Conservation (phyloP, 2,329 filamentous ascomycete species). For the Trichoderma afroharzianum region DNA sequence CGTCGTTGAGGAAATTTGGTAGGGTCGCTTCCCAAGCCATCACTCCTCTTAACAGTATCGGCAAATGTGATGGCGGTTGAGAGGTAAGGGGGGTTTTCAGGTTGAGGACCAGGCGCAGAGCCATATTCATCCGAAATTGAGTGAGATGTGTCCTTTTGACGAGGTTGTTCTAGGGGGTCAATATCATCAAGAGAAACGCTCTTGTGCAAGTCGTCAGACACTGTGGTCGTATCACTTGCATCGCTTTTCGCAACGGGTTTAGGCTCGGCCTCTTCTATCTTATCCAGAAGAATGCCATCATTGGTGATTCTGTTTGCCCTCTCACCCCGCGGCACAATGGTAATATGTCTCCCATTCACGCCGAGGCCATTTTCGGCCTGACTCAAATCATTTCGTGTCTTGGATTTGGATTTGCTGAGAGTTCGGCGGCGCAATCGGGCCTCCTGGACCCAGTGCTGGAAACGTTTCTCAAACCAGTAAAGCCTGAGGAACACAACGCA, state of each 20-base stretch:
- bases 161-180: slow-evolving; percentile 4
- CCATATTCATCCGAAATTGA: background rate
- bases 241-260: slow-evolving; percentile 27
- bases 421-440: slow-evolving; percentile 63
- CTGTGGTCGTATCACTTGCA: slow-evolving; percentile 38
- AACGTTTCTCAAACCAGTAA: slow-evolving; percentile 98
- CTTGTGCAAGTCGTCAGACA: slow-evolving; percentile 28
- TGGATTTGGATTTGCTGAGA: slow-evolving; percentile 58
- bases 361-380: slow-evolving; percentile 63
- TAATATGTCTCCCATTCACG: slow-evolving; percentile 63
- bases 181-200: slow-evolving; percentile 13
- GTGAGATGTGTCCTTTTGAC: background rate
- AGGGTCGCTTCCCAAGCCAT: slow-evolving; percentile 48
- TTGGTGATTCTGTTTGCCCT: slow-evolving; percentile 57
- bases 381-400: slow-evolving; percentile 40
- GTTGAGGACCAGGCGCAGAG: background rate
- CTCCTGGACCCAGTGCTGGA: slow-evolving; percentile 77
- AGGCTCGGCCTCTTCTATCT: slow-evolving; percentile 32
- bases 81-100: background rate
- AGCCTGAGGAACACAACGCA: slow-evolving; percentile 87
- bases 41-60: slow-evolving; percentile 59
- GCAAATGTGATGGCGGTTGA: slow-evolving; percentile 60
- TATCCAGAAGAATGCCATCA: slow-evolving; percentile 52
- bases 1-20: slow-evolving; percentile 48
- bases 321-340: slow-evolving; percentile 58